phyloP scores from a whole-genome alignment of 2,329 filamentous ascomycete genomes.

The Pseudogymnoascus sp. region DNA sequence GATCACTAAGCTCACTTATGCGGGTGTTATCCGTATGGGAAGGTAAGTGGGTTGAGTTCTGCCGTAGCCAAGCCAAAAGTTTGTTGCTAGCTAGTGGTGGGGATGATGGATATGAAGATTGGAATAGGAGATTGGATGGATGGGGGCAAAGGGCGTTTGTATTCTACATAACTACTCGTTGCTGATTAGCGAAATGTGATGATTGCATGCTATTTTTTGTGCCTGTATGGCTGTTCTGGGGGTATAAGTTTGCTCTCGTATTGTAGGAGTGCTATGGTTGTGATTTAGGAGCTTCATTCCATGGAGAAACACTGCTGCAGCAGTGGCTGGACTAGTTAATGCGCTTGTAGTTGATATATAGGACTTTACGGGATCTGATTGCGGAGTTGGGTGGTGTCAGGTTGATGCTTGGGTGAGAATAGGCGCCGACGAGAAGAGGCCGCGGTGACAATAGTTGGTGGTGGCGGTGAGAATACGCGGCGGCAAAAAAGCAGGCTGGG shows the following conservation, averaged over 20 bases:
- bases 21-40: constrained; percentile 81
- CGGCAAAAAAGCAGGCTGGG: too few relatives aligned
- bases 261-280: too few relatives aligned
- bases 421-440: neutral
- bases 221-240: too few relatives aligned
- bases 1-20: constrained; percentile 90
- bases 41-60: constrained; percentile 23
- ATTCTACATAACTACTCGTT: constrained; percentile 3
- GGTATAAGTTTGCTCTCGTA: neutral
- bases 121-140: neutral
- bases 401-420: neutral
- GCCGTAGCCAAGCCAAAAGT: neutral
- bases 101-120: neutral
- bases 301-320: too few relatives aligned
- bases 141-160: neutral
- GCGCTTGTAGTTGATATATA: too few relatives aligned
- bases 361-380: too few relatives aligned
- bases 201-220: neutral
- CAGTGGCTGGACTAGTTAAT: too few relatives aligned
- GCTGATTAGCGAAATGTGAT: constrained; percentile 9
- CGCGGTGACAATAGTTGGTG: too few relatives aligned
- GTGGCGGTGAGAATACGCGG: neutral
- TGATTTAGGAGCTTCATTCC: too few relatives aligned
- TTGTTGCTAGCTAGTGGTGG: neutral
- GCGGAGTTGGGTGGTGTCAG: too few relatives aligned